Percentiles rank a stretch among this genome's conserved stretches.
Conservation (phyloP, 176 grass and related monocot species). For the Saccharum officinarum region DNA sequence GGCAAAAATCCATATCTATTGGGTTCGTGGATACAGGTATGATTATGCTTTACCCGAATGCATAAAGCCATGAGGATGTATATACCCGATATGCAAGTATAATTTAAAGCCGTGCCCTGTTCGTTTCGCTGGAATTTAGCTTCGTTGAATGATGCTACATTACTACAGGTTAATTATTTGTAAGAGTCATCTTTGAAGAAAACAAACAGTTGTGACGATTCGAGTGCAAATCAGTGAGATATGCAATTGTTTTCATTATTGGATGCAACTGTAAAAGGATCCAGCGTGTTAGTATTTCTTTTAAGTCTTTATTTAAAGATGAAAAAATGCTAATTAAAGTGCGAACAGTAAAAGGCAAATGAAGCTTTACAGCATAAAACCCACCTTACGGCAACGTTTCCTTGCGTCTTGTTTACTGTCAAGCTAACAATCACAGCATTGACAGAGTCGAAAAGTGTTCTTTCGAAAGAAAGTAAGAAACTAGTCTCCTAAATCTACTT, state of each 20-base stretch:
- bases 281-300: neutral
- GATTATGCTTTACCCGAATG: no score
- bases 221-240: neutral
- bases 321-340: neutral
- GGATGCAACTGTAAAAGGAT: neutral
- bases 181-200: neutral
- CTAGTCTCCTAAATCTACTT: constrained; percentile 39
- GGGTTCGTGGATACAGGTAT: no score
- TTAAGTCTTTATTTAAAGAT: neutral
- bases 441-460: neutral
- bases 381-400: neutral
- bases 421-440: neutral
- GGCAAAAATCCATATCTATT: no score
- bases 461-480: neutral
- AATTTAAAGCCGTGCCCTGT: no score
- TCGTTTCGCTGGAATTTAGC: no score
- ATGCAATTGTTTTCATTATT: neutral
- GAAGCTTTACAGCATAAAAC: neutral
- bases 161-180: neutral
- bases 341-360: neutral
- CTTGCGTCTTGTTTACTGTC: neutral
- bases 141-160: neutral
- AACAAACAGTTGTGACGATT: neutral
- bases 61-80: no score
- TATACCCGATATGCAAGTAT: no score